These are phyloP conservation scores for Annona cherimola DNA, from an alignment of 164 flowering plant species.

Conservation along the genomic window DNA sequence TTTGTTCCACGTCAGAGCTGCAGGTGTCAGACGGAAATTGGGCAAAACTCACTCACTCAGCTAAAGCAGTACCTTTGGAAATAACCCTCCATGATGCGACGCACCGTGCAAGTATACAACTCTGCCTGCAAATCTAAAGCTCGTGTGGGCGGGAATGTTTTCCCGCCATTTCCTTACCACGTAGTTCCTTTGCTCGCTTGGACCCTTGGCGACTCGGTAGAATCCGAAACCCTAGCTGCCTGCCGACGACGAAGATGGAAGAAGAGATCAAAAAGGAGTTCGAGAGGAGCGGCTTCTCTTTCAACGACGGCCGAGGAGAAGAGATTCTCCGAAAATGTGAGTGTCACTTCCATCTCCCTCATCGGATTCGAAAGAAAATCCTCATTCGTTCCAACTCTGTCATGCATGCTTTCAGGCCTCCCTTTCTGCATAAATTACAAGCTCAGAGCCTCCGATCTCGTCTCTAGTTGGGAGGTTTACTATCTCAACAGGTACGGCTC, in stretches of 20 bases:
- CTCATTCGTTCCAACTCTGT: background rate
- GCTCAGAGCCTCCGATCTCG: slow-evolving; percentile 75
- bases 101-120: no score
- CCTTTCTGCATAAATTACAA: slow-evolving; percentile 78
- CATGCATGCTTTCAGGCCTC: slow-evolving; percentile 38
- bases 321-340: slow-evolving; percentile 66
- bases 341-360: background rate
- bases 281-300: slow-evolving; percentile 44
- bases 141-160: no score
- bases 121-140: no score
- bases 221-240: no score
- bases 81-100: no score
- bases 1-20: no score
- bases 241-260: slow-evolving; percentile 40
- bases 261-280: slow-evolving; percentile 73
- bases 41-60: no score
- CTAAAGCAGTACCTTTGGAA: no score
- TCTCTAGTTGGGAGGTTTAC: slow-evolving; percentile 86
- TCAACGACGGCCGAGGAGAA: slow-evolving; percentile 48
- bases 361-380: background rate
- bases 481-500: slow-evolving; percentile 67
- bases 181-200: no score
- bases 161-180: no score
- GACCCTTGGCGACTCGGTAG: no score
- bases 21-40: no score